Percentiles rank a stretch among this genome's conserved stretches.
Conservation (phyloP, 495 filamentous ascomycete species). For the Aspergillus haitiensis region DNA sequence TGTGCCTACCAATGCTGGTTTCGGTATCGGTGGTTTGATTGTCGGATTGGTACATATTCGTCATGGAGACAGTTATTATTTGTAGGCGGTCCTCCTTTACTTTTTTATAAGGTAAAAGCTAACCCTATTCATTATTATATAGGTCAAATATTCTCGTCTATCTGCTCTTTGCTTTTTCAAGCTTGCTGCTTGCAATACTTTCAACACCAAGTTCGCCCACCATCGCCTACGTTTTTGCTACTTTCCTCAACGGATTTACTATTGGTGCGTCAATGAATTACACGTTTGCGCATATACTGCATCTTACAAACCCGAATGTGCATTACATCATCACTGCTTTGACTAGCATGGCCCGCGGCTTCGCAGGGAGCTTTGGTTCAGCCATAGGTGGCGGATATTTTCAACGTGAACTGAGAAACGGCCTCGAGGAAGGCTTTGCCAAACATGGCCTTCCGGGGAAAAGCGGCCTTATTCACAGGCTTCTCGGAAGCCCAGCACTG, state of each 20-base stretch:
- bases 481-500: constrained; percentile 68
- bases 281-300: constrained; percentile 70
- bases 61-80: constrained; percentile 63
- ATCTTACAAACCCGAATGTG: constrained; percentile 58
- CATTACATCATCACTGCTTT: constrained; percentile 73
- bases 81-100: constrained; percentile 29
- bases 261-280: constrained; percentile 74
- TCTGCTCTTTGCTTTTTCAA: constrained; percentile 52
- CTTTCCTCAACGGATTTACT: constrained; percentile 67
- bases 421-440: constrained; percentile 58
- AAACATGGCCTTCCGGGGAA: constrained; percentile 47
- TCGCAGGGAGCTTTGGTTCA: constrained; percentile 73
- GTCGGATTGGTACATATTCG: constrained; percentile 72
- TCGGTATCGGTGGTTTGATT: constrained; percentile 66
- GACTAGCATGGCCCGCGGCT: constrained; percentile 69
- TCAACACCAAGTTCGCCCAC: constrained; percentile 49
- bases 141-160: constrained; percentile 57
- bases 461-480: constrained; percentile 56
- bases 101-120: not conserved
- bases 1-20: constrained; percentile 73
- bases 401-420: constrained; percentile 54
- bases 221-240: constrained; percentile 49
- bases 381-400: constrained; percentile 78
- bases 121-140: not conserved
- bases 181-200: constrained; percentile 50